Evolutionary conservation across 306 rosid genomes (phyloP).

Genomic region (Quercus ilex): DNA sequence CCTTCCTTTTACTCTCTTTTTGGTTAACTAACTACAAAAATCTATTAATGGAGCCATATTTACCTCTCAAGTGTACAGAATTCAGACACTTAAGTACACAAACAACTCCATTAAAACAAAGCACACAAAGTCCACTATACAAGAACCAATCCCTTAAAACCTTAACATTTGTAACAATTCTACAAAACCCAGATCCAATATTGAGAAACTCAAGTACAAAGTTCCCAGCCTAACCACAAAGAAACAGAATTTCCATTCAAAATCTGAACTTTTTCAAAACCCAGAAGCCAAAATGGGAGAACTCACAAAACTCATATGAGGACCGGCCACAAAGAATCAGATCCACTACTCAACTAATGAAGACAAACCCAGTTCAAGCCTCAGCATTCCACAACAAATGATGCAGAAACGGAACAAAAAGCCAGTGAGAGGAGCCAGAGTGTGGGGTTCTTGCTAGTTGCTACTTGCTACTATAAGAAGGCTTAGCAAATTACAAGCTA

Average conservation of each 20-base stretch:
- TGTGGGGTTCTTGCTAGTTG: neutral
- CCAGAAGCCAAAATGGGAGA: constrained; percentile 3
- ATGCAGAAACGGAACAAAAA: constrained; percentile 7
- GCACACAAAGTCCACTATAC: neutral
- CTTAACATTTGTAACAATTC: neutral
- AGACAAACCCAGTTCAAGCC: constrained; percentile 18
- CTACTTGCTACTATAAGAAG: constrained; percentile 3
- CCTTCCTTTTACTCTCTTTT: constrained; percentile 24
- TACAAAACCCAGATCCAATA: constrained; percentile 10
- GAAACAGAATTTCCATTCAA: neutral
- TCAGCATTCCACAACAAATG: constrained; percentile 27
- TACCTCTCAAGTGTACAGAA: constrained; percentile 1
- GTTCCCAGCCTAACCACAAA: neutral
- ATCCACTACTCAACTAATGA: constrained; percentile 24
- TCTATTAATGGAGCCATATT: constrained; percentile 39
- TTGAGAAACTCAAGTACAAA: constrained; percentile 5
- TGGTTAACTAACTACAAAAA: constrained; percentile 43
- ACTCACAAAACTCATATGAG: constrained; percentile 6
- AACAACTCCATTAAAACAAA: neutral
- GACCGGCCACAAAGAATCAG: constrained; percentile 17
- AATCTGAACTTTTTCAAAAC: constrained; percentile 2
- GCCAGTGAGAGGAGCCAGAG: constrained; percentile 3
- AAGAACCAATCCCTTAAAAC: constrained; percentile 4
- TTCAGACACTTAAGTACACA: neutral
- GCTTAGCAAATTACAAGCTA: constrained; percentile 5